Percentiles rank a stretch among this genome's conserved stretches.
Conservation (phyloP, 306 rosid genomes). For the Trifolium dubium region DNA sequence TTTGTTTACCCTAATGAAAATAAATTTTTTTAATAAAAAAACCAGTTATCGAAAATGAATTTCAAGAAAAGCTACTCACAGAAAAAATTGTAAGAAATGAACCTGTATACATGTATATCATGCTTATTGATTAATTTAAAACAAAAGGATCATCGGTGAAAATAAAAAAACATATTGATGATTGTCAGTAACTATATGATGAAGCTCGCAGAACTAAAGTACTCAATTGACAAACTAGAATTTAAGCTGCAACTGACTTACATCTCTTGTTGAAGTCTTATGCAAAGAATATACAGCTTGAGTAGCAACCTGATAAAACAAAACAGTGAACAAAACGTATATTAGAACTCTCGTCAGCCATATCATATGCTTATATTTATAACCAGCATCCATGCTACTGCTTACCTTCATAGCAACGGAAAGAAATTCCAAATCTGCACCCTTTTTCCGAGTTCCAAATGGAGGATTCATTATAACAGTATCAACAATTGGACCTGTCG, state of each 20-base stretch:
- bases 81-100: not conserved
- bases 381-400: slow-evolving; percentile 14
- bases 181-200: not conserved
- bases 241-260: slow-evolving; percentile 48
- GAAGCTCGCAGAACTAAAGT: not conserved
- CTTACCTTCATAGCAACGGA: slow-evolving; percentile 73
- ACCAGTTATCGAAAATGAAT: not conserved
- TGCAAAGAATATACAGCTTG: slow-evolving; percentile 93
- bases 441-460: slow-evolving; percentile 85
- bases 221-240: slow-evolving; percentile 25
- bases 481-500: slow-evolving; percentile 72
- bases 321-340: slow-evolving; percentile 25
- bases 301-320: slow-evolving; percentile 72
- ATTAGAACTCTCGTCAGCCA: slow-evolving; percentile 34
- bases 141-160: not conserved
- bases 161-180: not conserved
- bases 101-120: not conserved
- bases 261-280: slow-evolving; percentile 91
- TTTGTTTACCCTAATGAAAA: not conserved
- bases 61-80: not conserved
- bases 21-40: too few relatives aligned
- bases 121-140: not conserved
- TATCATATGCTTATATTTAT: slow-evolving; percentile 15
- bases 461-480: slow-evolving; percentile 97
- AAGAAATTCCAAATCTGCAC: slow-evolving; percentile 91